phyloP scores from a whole-genome alignment of 2,329 filamentous ascomycete species.

The Diaporthe helianthi region DNA sequence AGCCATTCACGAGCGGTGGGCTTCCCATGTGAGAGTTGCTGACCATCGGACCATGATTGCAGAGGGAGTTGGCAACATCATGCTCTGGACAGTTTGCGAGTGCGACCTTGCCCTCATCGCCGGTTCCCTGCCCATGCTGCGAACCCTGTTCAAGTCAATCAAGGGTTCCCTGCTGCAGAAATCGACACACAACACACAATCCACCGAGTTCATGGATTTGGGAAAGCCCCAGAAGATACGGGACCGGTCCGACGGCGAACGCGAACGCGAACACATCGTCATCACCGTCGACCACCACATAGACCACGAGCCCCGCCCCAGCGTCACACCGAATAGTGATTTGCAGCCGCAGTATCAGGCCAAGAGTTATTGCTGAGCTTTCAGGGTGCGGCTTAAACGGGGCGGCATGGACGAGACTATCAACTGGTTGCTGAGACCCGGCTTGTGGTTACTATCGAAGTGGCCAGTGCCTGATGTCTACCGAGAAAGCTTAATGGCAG shows the following conservation, averaged over 20 bases:
- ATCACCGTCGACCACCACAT: slow-evolving; percentile 3
- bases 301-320: not conserved
- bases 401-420: not conserved
- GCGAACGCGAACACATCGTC: not conserved
- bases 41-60: not conserved
- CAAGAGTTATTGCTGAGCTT: not conserved
- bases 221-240: not conserved
- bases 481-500: not conserved
- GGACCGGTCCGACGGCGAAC: not conserved
- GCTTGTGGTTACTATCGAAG: not conserved
- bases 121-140: slow-evolving; percentile 34
- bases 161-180: not conserved
- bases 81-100: slow-evolving; percentile 34
- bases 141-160: slow-evolving; percentile 23
- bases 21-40: not conserved
- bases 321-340: not conserved
- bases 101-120: slow-evolving; percentile 34
- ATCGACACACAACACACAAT: not conserved
- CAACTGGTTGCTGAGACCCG: too few species aligned
- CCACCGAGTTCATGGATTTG: not conserved
- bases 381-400: not conserved
- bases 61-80: slow-evolving; percentile 30
- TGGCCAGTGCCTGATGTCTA: not conserved
- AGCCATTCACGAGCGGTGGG: accelerated
- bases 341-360: not conserved